These are phyloP conservation scores for Plenodomus biglobosus DNA, from an alignment of 2,329 filamentous ascomycete species.

Conservation along the genomic window DNA sequence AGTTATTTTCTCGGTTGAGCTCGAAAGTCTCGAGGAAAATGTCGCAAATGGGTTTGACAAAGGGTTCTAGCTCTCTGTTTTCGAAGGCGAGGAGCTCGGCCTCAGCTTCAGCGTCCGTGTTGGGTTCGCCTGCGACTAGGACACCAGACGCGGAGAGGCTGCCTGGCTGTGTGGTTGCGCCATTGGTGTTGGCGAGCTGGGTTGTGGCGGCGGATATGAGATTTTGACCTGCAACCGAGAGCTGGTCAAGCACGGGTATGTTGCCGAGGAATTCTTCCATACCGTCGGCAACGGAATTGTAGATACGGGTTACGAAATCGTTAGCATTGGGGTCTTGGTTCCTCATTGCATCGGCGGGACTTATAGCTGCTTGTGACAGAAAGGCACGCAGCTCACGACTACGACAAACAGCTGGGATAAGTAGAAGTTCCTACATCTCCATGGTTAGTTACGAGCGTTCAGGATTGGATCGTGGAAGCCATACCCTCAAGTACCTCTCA, in stretches of 20 bases:
- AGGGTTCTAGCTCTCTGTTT: slow-evolving; percentile 77
- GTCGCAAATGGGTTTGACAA: slow-evolving; percentile 98
- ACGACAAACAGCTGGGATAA: slow-evolving; percentile 89
- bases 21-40: slow-evolving; percentile 96
- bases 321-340: slow-evolving; percentile 61
- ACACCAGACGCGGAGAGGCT: slow-evolving; percentile 21
- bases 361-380: slow-evolving; percentile 80
- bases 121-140: slow-evolving; percentile 49
- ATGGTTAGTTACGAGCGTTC: background rate
- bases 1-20: slow-evolving; percentile 92
- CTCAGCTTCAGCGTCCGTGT: slow-evolving; percentile 73
- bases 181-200: slow-evolving; percentile 48
- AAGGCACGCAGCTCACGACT: slow-evolving; percentile 91
- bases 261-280: slow-evolving; percentile 98
- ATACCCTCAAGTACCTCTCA: slow-evolving; percentile 71
- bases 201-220: slow-evolving; percentile 72
- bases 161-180: slow-evolving; percentile 15
- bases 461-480: background rate
- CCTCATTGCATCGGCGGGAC: slow-evolving; percentile 62
- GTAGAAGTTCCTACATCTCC: slow-evolving; percentile 65
- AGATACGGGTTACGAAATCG: slow-evolving; percentile 91
- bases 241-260: slow-evolving; percentile 90
- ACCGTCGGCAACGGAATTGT: slow-evolving; percentile 94
- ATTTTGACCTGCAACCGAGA: slow-evolving; percentile 90
- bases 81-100: slow-evolving; percentile 94